These are phyloP conservation scores for Hypsizygus ulmarius DNA, from an alignment of 1,284 basidiomycete genomes.

Conservation along the genomic window DNA sequence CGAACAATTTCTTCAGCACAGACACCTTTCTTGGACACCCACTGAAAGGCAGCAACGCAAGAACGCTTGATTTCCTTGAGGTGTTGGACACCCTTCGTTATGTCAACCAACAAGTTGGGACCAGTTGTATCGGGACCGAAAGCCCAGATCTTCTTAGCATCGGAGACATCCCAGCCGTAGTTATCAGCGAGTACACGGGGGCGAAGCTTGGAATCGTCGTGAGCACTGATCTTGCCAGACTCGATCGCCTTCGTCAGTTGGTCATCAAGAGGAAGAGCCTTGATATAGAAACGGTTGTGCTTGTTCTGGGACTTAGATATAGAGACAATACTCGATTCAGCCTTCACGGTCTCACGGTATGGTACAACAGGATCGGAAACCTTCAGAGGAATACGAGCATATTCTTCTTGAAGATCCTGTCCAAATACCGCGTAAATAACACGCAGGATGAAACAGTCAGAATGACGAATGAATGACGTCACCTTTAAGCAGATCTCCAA, in stretches of 20 bases:
- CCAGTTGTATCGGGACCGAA: conserved; percentile 98
- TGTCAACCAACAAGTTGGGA: conserved; percentile 94
- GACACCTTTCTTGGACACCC: conserved; percentile 98
- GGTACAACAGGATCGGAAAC: conserved; percentile 93
- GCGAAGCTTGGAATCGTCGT: conserved; percentile 97
- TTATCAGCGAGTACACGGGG: conserved; percentile 96
- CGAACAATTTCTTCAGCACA: conserved; percentile 97
- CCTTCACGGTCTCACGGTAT: conserved; percentile 96
- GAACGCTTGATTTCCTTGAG: conserved; percentile 99
- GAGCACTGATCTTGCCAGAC: conserved; percentile 82
- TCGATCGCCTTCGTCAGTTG: conserved; percentile 94
- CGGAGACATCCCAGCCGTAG: conserved; percentile 97
- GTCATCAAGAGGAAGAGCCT: conserved; percentile 90
- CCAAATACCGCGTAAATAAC: too few species aligned
- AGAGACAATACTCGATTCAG: conserved; percentile 93
- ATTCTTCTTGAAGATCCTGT: too few species aligned
- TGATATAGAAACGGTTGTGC: conserved; percentile 97
- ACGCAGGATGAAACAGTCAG: too few species aligned
- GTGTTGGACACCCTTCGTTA: conserved; percentile 98
- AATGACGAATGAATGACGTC: too few species aligned
- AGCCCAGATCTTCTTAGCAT: conserved; percentile 99
- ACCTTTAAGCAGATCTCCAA: conserved; percentile 99
- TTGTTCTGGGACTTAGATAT: conserved; percentile 99
- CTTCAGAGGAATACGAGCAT: too few species aligned
- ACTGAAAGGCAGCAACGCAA: conserved; percentile 98